Conservation (phyloP, 2,329 filamentous ascomycete species). For the Paraconiothyrium sp. region DNA sequence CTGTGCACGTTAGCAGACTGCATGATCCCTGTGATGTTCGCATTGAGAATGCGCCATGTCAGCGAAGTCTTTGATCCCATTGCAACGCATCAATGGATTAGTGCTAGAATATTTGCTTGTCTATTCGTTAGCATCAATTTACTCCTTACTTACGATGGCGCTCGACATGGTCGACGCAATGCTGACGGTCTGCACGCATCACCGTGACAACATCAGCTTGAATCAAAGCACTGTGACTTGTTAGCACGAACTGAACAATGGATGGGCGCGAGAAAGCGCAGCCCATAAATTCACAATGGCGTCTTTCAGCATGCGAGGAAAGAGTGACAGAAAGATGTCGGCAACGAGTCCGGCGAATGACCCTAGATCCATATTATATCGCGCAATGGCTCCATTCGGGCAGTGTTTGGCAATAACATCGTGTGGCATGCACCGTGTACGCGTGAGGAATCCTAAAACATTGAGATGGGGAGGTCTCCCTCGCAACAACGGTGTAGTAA, state of each 20-base stretch:
- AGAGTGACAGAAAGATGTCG: neutral
- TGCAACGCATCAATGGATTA: too few relatives aligned
- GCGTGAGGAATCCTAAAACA: neutral
- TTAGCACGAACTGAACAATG: neutral
- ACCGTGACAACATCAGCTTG: neutral
- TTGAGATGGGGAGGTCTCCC: neutral
- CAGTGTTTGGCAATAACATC: neutral
- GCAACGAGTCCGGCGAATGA: neutral
- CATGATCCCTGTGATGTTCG: too few relatives aligned
- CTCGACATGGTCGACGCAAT: too few relatives aligned
- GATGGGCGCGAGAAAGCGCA: neutral
- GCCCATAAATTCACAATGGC: neutral
- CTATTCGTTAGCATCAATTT: too few relatives aligned
- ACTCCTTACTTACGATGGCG: too few relatives aligned
- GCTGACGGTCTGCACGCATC: too few relatives aligned
- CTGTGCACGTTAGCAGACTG: too few relatives aligned
- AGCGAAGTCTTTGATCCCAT: too few relatives aligned
- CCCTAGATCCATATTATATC: constrained; percentile 1
- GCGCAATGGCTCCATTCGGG: neutral
- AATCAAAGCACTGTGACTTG: neutral
- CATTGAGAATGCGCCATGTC: too few relatives aligned
- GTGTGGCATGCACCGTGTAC: neutral
- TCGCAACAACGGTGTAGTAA: neutral
- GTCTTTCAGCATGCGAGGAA: neutral
- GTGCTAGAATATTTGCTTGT: too few relatives aligned